These are phyloP conservation scores for Craterostigma plantagineum DNA, from an alignment of 257 asterid genomes.

Conservation along the genomic window DNA sequence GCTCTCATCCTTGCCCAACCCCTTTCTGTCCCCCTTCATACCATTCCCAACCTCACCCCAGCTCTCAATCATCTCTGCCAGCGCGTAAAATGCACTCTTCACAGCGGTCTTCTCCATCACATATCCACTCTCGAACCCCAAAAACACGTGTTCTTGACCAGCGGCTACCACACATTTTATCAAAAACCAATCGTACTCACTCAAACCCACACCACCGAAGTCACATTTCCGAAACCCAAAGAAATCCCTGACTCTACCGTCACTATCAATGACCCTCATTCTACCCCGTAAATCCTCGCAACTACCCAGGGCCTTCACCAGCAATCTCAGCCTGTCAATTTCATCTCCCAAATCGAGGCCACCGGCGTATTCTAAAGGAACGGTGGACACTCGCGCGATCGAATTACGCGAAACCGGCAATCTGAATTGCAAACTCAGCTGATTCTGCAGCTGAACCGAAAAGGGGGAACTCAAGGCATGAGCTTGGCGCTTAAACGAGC, in stretches of 20 bases:
- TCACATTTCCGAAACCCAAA: slow-evolving; percentile 19
- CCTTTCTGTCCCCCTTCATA: slow-evolving; percentile 5
- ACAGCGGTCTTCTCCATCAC: slow-evolving; percentile 23
- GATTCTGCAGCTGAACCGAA: slow-evolving; percentile 12
- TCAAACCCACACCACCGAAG: slow-evolving; percentile 33
- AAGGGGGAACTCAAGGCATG: slow-evolving; percentile 13
- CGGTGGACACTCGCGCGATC: slow-evolving; percentile 53
- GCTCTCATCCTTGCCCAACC: slow-evolving; percentile 24
- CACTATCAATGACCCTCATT: slow-evolving; percentile 28
- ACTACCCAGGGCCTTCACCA: slow-evolving; percentile 20
- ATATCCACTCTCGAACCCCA: slow-evolving; percentile 22
- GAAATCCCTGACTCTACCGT: slow-evolving; percentile 43
- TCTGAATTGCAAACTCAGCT: slow-evolving; percentile 16
- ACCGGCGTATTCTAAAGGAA: slow-evolving; percentile 57
- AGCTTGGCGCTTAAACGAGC: slow-evolving; percentile 8
- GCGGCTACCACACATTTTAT: slow-evolving; percentile 77
- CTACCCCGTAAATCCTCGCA: slow-evolving; percentile 32
- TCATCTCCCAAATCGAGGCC: slow-evolving; percentile 45
- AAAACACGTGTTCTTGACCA: slow-evolving; percentile 66
- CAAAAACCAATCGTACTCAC: slow-evolving; percentile 39
- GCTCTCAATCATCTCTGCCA: slow-evolving; percentile 77
- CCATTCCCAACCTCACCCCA: slow-evolving; percentile 41
- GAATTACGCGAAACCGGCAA: slow-evolving; percentile 8
- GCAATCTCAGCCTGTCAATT: slow-evolving; percentile 38
- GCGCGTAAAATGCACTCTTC: slow-evolving; percentile 52